These are phyloP conservation scores for Cymbidium sinense DNA, from an alignment of 106 monocot species.

Conservation along the genomic window DNA sequence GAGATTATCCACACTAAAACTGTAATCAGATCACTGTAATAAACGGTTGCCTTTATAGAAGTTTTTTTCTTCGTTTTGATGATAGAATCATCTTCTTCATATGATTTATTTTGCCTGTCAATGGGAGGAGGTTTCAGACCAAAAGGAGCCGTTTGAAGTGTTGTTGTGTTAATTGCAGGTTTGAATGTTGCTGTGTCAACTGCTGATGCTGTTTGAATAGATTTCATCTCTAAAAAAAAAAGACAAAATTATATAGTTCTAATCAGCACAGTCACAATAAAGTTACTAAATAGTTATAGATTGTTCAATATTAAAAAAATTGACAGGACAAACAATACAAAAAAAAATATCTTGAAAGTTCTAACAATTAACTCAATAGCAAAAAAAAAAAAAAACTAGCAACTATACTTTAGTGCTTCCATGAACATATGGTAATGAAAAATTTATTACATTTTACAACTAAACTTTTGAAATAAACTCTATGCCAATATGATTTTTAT, in stretches of 20 bases:
- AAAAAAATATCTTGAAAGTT: conserved; percentile 12
- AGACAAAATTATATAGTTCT: no score
- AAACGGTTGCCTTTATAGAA: conserved; percentile 29
- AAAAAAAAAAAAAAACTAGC: not conserved
- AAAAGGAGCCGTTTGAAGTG: no score
- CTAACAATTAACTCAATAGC: not conserved
- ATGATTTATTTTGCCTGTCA: no score
- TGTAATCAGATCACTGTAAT: conserved; percentile 69
- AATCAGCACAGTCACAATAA: no score
- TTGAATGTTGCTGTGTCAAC: conserved; percentile 13
- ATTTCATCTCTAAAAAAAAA: no score
- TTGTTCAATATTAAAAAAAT: no score
- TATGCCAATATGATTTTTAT: not conserved
- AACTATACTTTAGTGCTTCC: not conserved
- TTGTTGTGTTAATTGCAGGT: conserved; percentile 10
- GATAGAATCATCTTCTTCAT: conserved; percentile 36
- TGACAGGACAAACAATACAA: no score
- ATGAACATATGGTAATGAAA: not conserved
- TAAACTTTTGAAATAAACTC: not conserved
- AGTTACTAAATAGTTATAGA: no score
- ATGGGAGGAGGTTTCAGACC: no score
- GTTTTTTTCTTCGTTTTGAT: conserved; percentile 26
- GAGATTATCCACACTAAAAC: conserved; percentile 56
- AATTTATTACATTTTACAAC: not conserved
- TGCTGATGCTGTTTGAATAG: conserved; percentile 22